Percentiles rank a stretch among this genome's conserved stretches.
Conservation (phyloP, 1,284 basidiomycete species). For the Leccinum fuscescens region DNA sequence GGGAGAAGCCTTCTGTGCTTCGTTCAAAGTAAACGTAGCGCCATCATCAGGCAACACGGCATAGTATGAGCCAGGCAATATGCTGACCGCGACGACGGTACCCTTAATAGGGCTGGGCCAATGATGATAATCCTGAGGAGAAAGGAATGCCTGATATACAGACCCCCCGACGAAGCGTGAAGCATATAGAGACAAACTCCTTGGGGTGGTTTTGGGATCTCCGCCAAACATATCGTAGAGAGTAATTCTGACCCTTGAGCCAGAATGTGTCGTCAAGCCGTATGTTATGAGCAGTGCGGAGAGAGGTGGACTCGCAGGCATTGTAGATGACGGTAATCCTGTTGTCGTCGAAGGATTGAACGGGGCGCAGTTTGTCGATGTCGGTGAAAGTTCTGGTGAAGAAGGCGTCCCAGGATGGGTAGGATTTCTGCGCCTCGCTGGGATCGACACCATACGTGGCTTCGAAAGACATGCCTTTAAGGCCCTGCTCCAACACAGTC, state of each 20-base stretch:
- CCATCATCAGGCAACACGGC: conserved; percentile 26
- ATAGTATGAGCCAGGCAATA: conserved; percentile 53
- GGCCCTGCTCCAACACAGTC: not conserved
- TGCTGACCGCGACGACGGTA: conserved; percentile 39
- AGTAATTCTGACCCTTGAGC: conserved; percentile 48
- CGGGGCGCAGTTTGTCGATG: not conserved
- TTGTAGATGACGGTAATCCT: conserved; percentile 33
- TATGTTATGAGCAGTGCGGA: conserved; percentile 37
- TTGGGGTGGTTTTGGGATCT: not conserved
- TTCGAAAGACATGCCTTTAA: not conserved
- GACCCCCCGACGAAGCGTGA: conserved; percentile 47
- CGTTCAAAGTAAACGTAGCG: no score
- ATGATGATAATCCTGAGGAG: conserved; percentile 48
- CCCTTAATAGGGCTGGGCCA: conserved; percentile 56
- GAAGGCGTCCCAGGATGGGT: conserved; percentile 9
- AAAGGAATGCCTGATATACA: conserved; percentile 55
- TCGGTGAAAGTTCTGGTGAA: conserved; percentile 2
- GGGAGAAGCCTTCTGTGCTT: no score
- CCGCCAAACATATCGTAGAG: conserved; percentile 37
- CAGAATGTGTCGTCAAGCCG: conserved; percentile 42
- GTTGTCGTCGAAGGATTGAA: not conserved
- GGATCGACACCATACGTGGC: not conserved
- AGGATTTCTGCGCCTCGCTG: not conserved
- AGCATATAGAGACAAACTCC: not conserved
- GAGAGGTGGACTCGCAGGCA: conserved; percentile 47